Evolutionary conservation across 164 flowering plant genomes (phyloP).

Genomic region (Nymphaea colorata): DNA sequence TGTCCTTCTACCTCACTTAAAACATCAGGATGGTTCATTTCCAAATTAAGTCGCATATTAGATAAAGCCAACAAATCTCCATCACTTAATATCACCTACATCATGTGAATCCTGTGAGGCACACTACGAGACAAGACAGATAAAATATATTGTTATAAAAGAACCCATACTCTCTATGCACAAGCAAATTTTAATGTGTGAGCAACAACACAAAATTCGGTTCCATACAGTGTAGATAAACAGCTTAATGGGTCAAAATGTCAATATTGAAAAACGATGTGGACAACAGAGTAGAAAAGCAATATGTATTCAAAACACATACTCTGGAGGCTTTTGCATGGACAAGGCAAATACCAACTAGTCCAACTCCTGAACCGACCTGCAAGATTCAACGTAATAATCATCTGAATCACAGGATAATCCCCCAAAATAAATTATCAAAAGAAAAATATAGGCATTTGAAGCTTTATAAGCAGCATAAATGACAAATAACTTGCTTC

Average conservation of each 20-base stretch:
- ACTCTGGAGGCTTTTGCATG: slow-evolving; percentile 73
- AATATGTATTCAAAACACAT: slow-evolving; percentile 2
- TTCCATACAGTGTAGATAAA: too few relatives aligned
- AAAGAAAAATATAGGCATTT: background rate
- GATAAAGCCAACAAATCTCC: slow-evolving; percentile 68
- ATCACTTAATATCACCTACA: slow-evolving; percentile 76
- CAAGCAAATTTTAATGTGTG: too few relatives aligned
- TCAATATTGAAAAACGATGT: too few relatives aligned
- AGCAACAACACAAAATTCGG: too few relatives aligned
- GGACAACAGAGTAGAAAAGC: too few relatives aligned
- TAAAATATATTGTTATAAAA: too few relatives aligned
- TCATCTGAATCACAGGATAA: background rate
- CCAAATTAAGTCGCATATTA: slow-evolving; percentile 74
- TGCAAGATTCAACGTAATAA: slow-evolving; percentile 11
- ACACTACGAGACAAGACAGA: background rate
- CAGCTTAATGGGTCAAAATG: too few relatives aligned
- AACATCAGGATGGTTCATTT: slow-evolving; percentile 26
- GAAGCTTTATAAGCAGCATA: background rate
- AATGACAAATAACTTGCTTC: background rate
- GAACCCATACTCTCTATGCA: too few relatives aligned
- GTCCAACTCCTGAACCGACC: slow-evolving; percentile 98
- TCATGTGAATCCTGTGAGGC: background rate
- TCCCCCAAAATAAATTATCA: background rate
- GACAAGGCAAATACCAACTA: slow-evolving; percentile 79
- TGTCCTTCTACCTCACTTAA: background rate